Conservation (phyloP, 495 filamentous ascomycete genomes). For the Penicillium herquei region DNA sequence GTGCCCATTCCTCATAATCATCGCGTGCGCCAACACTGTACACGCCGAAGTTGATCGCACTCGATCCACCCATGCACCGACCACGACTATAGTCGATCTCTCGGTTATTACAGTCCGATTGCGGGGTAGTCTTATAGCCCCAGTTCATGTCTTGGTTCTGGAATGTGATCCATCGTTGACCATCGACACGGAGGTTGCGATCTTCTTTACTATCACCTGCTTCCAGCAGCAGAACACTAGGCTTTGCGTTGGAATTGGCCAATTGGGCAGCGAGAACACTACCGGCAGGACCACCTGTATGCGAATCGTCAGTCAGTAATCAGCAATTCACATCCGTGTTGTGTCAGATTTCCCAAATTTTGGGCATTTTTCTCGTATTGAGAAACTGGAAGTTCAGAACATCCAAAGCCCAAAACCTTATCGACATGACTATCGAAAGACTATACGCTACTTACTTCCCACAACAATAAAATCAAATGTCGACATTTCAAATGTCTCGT, state of each 20-base stretch:
- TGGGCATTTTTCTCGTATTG: no score
- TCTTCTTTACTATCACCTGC: conserved; percentile 51
- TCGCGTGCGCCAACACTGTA: conserved; percentile 51
- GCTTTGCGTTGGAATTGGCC: conserved; percentile 39
- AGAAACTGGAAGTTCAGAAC: no score
- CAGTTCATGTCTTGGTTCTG: conserved; percentile 49
- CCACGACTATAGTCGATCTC: conserved; percentile 55
- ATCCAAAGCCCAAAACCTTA: no score
- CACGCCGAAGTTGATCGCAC: conserved; percentile 58
- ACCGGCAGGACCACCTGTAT: conserved; percentile 51
- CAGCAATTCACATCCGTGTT: neutral
- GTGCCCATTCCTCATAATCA: conserved; percentile 57
- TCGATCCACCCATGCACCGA: conserved; percentile 56
- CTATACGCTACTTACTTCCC: conserved; percentile 39
- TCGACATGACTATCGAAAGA: no score
- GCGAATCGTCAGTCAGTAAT: neutral
- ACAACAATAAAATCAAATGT: conserved; percentile 52
- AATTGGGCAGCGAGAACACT: conserved; percentile 43
- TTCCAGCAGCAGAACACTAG: conserved; percentile 52
- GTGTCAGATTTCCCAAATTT: no score
- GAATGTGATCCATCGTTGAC: conserved; percentile 47
- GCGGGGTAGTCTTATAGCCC: conserved; percentile 55
- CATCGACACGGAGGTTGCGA: conserved; percentile 41
- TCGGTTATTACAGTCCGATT: conserved; percentile 42
- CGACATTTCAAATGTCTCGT: conserved; percentile 10